phyloP scores from a whole-genome alignment of 108 stramenopile genomes.

The Fragilariopsis cylindrus region DNA sequence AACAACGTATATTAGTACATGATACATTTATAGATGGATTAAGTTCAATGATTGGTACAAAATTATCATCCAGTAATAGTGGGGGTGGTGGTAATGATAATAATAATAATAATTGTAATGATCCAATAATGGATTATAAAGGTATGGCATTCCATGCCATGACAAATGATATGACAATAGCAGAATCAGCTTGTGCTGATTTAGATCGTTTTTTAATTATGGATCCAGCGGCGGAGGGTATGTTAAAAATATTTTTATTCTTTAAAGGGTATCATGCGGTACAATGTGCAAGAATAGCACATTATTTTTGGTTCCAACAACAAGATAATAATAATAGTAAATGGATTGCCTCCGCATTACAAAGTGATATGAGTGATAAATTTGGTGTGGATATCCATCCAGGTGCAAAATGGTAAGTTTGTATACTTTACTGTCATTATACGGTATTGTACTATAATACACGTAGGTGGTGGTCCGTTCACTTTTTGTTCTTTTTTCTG shows the following conservation, averaged over 20 bases:
- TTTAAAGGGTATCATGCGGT: neutral
- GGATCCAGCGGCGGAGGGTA: neutral
- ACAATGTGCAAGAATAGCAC: neutral
- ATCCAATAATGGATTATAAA: neutral
- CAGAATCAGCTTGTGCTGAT: neutral
- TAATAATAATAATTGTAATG: neutral
- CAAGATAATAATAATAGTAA: neutral
- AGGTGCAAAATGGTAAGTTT: neutral
- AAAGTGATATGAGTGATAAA: neutral
- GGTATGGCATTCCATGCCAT: neutral
- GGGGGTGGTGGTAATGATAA: no score
- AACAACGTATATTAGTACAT: neutral
- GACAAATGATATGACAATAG: neutral
- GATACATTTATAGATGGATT: neutral
- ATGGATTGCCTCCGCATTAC: neutral
- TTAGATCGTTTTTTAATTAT: neutral
- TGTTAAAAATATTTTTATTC: neutral
- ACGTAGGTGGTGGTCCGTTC: no score
- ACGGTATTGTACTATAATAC: no score
- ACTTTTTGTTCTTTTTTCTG: no score
- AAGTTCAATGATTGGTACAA: neutral
- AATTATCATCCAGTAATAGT: neutral
- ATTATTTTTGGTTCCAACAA: neutral
- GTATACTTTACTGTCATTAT: no score
- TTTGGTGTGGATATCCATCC: slow-evolving; percentile 1